Percentiles rank a stretch among this genome's conserved stretches.
Evolutionary conservation across 441 rosid genomes (phyloP).

Genomic region (Populus trichocarpa): DNA sequence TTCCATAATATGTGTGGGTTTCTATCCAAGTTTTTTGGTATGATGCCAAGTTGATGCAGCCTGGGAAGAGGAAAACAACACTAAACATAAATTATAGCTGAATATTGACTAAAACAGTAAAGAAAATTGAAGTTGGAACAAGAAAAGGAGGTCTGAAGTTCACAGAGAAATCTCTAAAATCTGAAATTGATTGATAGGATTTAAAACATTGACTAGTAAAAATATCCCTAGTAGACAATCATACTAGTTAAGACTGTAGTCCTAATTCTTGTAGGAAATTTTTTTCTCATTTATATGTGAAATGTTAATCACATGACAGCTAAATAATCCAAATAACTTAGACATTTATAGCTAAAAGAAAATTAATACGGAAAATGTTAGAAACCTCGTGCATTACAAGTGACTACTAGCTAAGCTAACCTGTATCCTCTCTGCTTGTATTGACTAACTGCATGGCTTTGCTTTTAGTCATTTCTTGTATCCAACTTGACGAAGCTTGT

Average conservation of each 20-base stretch:
- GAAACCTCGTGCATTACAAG: not conserved
- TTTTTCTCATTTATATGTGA: not conserved
- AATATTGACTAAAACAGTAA: not conserved
- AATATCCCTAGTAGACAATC: not conserved
- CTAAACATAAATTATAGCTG: not conserved
- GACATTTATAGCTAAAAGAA: not conserved
- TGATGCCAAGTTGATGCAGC: not conserved
- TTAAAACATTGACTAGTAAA: not conserved
- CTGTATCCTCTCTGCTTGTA: not conserved
- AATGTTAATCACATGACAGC: not conserved
- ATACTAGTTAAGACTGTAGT: not conserved
- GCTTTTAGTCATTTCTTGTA: not conserved
- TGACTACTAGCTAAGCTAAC: not conserved
- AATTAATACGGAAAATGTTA: not conserved
- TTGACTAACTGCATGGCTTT: not conserved
- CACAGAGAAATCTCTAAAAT: not conserved
- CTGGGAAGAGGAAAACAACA: not conserved
- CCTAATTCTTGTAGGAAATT: not conserved
- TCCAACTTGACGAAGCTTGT: not conserved
- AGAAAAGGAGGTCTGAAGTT: not conserved
- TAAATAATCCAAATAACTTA: not conserved
- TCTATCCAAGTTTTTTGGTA: not conserved
- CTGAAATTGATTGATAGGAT: not conserved
- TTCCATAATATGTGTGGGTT: not conserved
- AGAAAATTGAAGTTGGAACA: not conserved